Evolutionary conservation across 2,329 filamentous ascomycete genomes (phyloP), one percentile per base, ranked within the genome.

Genomic region (Domatiomyces catenatus): DNA sequence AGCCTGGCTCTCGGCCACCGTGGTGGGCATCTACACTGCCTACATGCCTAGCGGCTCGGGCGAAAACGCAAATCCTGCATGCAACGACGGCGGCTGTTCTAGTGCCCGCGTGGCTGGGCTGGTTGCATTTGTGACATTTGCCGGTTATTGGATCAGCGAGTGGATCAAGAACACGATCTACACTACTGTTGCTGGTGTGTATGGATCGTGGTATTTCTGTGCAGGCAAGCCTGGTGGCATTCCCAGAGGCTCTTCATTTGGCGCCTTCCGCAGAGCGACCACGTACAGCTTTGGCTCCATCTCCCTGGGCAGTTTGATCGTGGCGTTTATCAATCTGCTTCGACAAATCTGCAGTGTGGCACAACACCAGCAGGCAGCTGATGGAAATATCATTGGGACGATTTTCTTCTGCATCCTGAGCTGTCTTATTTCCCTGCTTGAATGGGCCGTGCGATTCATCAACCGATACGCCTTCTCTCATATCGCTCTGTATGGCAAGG

Each of bases 231-330:
- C 77, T 0, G 69, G 74, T 51, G 76, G 80, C 44, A 84, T 86
- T 61, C 87, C 89, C 26, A 81, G 77, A 55, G 81, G 81, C 8
- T 81, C 86, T 0, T 95, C 90, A 0, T 79, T 87, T 10, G 85
- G 86, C n/a, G 85, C 90, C 0, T 76, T 92, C 56, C 82, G 78
- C 59, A 80, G 90, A 12, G 79, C 88, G 0, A 72, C 92, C 54
- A 95, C 90, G 1, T 92, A 92, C 70, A 92, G 84, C 59, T 95
- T 95, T 54, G 90, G 90, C 15, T 92, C 85, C 57, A 92, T 96
- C 66, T 84, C 81, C 56, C 72, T 95, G 10, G 90, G 90, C 2
- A 93, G 85, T 59, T 66, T 96, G 56, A 65, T 95, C 2, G 83
- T 95, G 12, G 88, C 89, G 24, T 79, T 95, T 47, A 83, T 96